Base-by-base conservation (phyloP, 1,139 yeast genomes). In the Blastobotrys raffinosifermentans region DNA sequence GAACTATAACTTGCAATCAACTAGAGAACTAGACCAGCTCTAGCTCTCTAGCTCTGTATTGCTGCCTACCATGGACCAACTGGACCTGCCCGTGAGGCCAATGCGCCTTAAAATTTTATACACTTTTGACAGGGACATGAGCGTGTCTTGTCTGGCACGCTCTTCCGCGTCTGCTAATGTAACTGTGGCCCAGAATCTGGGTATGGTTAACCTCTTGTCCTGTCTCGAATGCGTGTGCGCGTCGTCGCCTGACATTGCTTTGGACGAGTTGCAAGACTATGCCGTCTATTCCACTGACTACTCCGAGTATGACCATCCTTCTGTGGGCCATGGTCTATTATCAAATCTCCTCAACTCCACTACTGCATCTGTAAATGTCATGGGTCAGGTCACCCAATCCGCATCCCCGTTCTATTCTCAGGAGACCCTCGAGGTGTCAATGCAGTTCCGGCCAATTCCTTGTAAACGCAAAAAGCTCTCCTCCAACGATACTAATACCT, bases 241-340 rank as follows among this genome's bases (percentile, higher is more conserved):
- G 16, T 48, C 55, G 13, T 58, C 65, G 14, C 68, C 69, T 2
- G 70, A 64, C 36, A 51, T 65, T 11, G 40, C 57, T 10, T 50
- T 60, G 2, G 48, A 50, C 19, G 47, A 55, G 10, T 35, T 43
- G 9, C 35, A 45, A 13, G 70, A 65, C 37, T 66, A 55, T 44
- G 61, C 64, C 13, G 67, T 65, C 3, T 66, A 65, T 41, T 54
- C 67, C 2, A 55, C 50, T n/a, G 70, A 65, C 46, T 57, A 52
- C 43, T 53, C 64, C 9, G 70, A 65, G 44, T 54, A 55, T 4
- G 66, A 53, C 37, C 43, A 46, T 32, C 69, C 70, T 5, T 45
- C 59, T 26, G 66, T 63, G 29, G 67, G 68, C 13, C 69, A 66
- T 43, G 70, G 70, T n/a, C 47, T 57, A 44, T 47, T 64, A 4